These are phyloP conservation scores for Ophiognomonia clavigignenti-juglandacearum DNA, from an alignment of 2,329 filamentous ascomycete genomes.

Conservation along the genomic window DNA sequence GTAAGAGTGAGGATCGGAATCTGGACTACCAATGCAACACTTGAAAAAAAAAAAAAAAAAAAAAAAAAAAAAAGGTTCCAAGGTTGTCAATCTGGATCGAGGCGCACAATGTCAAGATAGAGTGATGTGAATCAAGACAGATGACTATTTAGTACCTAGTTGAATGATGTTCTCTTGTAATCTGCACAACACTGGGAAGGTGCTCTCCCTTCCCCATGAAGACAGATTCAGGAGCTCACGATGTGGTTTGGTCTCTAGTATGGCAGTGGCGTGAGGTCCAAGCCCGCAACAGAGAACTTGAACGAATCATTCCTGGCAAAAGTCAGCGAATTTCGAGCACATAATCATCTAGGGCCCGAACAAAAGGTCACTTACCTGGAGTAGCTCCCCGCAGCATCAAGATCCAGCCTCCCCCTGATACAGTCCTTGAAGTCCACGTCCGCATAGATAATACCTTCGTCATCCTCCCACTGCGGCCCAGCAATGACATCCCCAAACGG, in stretches of 20 bases:
- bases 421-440: slow-evolving; percentile 89
- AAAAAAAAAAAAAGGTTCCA: too few relatives aligned
- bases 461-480: slow-evolving; percentile 80
- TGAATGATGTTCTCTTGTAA: too few relatives aligned
- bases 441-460: slow-evolving; percentile 59
- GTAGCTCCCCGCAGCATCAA: slow-evolving; percentile 83
- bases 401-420: slow-evolving; percentile 71
- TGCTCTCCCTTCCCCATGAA: too few relatives aligned
- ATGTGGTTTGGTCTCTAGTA: slow-evolving; percentile 36
- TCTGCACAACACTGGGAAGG: too few relatives aligned
- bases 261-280: slow-evolving; percentile 54
- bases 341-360: neutral
- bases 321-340: slow-evolving; percentile 10
- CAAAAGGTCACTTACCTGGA: slow-evolving; percentile 69
- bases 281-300: slow-evolving; percentile 52
- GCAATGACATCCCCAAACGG: slow-evolving; percentile 75
- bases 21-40: too few relatives aligned
- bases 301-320: slow-evolving; percentile 52
- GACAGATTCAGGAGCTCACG: too few relatives aligned
- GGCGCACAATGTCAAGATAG: too few relatives aligned
- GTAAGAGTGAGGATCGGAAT: too few relatives aligned
- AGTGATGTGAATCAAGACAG: too few relatives aligned
- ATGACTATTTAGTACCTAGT: too few relatives aligned
- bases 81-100: too few relatives aligned
- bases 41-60: too few relatives aligned